These are phyloP conservation scores for Mayamaea pseudoterrestris DNA, from an alignment of 108 stramenopile species.

Conservation along the genomic window DNA sequence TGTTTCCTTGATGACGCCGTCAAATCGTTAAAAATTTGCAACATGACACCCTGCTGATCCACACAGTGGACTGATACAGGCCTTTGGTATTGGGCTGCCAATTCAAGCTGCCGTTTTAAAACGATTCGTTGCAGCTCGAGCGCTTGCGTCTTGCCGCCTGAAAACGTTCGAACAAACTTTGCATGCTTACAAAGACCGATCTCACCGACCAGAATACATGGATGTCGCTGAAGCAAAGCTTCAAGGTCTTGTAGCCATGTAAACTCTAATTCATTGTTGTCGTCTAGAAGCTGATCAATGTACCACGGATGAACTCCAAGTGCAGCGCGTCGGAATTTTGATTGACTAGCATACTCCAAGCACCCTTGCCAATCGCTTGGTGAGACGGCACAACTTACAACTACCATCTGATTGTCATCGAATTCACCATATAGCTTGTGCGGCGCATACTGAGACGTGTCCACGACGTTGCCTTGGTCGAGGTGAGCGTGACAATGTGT, in stretches of 20 bases:
- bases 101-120: slow-evolving; percentile 46
- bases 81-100: slow-evolving; percentile 53
- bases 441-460: no score
- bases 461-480: not conserved
- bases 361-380: slow-evolving; percentile 51
- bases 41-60: slow-evolving; percentile 48
- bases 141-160: slow-evolving; percentile 54
- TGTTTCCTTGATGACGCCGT: slow-evolving; percentile 6
- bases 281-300: slow-evolving; percentile 12
- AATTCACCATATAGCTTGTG: not conserved
- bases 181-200: slow-evolving; percentile 79
- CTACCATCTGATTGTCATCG: slow-evolving; percentile 11
- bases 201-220: slow-evolving; percentile 56
- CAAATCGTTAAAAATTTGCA: slow-evolving; percentile 34
- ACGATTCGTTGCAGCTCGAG: slow-evolving; percentile 48
- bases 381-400: slow-evolving; percentile 55
- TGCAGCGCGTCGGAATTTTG: slow-evolving; percentile 3
- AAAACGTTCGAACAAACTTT: slow-evolving; percentile 46
- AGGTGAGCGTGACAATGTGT: slow-evolving; percentile 75
- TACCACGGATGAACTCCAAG: slow-evolving; percentile 82
- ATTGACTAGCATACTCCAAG: slow-evolving; percentile 41
- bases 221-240: slow-evolving; percentile 37
- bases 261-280: not conserved
- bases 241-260: slow-evolving; percentile 49
- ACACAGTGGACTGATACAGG: slow-evolving; percentile 78